Evolutionary conservation across 2,329 filamentous ascomycete species (phyloP).

Genomic region (Fusarium metavorans): DNA sequence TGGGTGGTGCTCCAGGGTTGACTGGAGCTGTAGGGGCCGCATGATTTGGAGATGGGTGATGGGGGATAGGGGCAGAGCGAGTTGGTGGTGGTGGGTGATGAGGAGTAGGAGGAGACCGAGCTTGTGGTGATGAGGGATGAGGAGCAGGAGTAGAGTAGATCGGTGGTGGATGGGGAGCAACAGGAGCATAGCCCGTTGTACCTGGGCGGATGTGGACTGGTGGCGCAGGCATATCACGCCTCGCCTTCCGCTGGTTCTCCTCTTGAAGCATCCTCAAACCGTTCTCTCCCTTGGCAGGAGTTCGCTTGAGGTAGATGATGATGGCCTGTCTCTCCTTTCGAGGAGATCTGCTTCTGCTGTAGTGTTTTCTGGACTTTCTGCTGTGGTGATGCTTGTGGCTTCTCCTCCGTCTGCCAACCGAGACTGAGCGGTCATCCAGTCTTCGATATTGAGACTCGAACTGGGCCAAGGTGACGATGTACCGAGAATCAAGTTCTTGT

Average conservation of each 20-base stretch:
- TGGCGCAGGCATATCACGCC: conserved; percentile 8
- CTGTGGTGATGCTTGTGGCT: conserved; percentile 35
- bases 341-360: conserved; percentile 40
- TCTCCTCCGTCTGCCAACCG: conserved; percentile 30
- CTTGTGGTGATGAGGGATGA: not conserved
- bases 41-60: not conserved
- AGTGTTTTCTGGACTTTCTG: conserved; percentile 28
- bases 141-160: not conserved
- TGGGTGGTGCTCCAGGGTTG: not conserved
- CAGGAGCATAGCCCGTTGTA: conserved; percentile 5
- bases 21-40: not conserved
- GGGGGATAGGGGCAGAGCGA: not conserved
- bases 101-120: not conserved
- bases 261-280: conserved; percentile 45
- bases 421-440: conserved; percentile 32
- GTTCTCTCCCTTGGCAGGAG: conserved; percentile 50
- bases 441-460: conserved; percentile 55
- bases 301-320: conserved; percentile 60
- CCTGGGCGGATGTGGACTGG: not conserved
- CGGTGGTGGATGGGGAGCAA: not conserved
- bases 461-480: conserved; percentile 57
- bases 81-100: not conserved
- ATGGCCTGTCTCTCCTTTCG: conserved; percentile 55
- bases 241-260: conserved; percentile 21
- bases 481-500: conserved; percentile 54